Evolutionary conservation across 176 grass and related monocot genomes (phyloP).

Genomic region (Oryza glaberrima): DNA sequence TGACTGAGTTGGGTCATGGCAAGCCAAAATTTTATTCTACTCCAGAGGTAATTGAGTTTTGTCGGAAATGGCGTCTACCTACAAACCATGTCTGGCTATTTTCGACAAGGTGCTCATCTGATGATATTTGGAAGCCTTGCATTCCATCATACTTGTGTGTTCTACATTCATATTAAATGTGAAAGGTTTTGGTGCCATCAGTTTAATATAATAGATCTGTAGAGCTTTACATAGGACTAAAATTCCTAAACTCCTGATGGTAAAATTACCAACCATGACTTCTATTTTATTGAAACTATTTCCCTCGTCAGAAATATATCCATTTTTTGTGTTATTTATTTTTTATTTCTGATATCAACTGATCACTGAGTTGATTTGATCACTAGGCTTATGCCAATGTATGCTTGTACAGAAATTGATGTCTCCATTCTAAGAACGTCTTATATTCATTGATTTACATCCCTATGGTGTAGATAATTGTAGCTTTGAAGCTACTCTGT

Average conservation of each 20-base stretch:
- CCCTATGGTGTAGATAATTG: neutral
- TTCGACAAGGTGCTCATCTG: constrained; percentile 77
- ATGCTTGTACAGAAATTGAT: neutral
- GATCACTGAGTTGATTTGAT: constrained; percentile 16
- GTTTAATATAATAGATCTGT: constrained; percentile 9
- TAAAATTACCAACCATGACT: neutral
- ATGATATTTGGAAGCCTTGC: constrained; percentile 10
- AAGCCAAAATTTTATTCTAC: constrained; percentile 98
- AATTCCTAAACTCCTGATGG: constrained; percentile 21
- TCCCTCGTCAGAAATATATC: neutral
- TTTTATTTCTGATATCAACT: constrained; percentile 24
- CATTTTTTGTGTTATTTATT: neutral
- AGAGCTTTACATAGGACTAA: neutral
- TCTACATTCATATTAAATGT: neutral
- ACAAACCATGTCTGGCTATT: constrained; percentile 97
- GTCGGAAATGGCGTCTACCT: constrained; percentile 86
- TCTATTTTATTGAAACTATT: constrained; percentile 1
- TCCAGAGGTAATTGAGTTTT: constrained; percentile 88
- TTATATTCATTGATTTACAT: neutral
- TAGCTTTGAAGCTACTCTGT: neutral
- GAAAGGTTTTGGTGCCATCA: constrained; percentile 9
- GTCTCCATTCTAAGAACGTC: neutral
- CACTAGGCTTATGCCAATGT: neutral
- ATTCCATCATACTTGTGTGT: neutral
- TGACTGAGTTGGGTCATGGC: constrained; percentile 75